Evolutionary conservation across 352 stramenopile species (phyloP).

Genomic region (Globisporangium cederbergense): DNA sequence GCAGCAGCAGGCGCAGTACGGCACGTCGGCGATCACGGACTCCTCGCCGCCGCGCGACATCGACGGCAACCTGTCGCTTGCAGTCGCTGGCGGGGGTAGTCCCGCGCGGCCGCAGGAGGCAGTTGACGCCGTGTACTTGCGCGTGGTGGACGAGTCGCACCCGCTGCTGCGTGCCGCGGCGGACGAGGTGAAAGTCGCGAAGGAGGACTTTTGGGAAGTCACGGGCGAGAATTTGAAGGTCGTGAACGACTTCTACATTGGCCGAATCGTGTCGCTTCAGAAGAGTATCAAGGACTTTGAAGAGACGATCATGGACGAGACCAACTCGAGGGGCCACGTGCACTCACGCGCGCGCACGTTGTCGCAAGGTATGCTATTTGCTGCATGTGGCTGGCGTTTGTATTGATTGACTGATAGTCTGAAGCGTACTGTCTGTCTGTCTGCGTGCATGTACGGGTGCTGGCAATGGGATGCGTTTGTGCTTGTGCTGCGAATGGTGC

Average conservation of each 20-base stretch:
- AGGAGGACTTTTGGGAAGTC: slow-evolving; percentile 83
- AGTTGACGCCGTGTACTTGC: slow-evolving; percentile 24
- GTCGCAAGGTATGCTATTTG: slow-evolving; percentile 45
- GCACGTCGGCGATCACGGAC: background rate
- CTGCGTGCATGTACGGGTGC: background rate
- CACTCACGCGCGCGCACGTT: slow-evolving; percentile 54
- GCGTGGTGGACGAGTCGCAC: slow-evolving; percentile 54
- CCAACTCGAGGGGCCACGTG: slow-evolving; percentile 73
- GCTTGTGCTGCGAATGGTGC: background rate
- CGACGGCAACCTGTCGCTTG: background rate
- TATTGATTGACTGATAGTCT: background rate
- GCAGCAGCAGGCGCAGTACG: slow-evolving; percentile 28
- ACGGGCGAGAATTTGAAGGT: slow-evolving; percentile 75
- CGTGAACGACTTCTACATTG: slow-evolving; percentile 84
- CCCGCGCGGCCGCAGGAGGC: slow-evolving; percentile 13
- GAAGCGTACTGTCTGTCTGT: background rate
- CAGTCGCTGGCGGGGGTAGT: background rate
- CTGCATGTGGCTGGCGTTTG: background rate
- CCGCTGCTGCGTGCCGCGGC: slow-evolving; percentile 46
- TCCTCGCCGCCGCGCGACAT: slow-evolving; percentile 11
- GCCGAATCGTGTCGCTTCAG: slow-evolving; percentile 61
- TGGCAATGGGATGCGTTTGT: background rate
- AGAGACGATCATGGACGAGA: slow-evolving; percentile 55
- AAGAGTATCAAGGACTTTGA: slow-evolving; percentile 80
- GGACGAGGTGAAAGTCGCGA: slow-evolving; percentile 68